These are phyloP conservation scores for Takakia lepidozioides DNA, from an alignment of 225 moss, liverwort and hornwort species.

Conservation along the genomic window DNA sequence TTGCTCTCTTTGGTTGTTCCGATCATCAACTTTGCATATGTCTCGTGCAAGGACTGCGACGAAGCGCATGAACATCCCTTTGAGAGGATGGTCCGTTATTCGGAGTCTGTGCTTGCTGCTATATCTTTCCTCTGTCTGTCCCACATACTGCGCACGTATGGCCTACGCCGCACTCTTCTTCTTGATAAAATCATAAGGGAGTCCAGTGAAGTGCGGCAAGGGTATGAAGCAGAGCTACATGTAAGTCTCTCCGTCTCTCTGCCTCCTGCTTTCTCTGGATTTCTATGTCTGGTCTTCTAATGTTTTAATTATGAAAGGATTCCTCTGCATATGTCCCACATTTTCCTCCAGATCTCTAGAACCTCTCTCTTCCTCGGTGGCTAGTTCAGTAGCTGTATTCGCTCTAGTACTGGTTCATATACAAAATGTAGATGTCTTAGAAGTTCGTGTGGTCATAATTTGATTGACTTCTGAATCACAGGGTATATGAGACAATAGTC, in stretches of 20 bases:
- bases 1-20: slow-evolving; percentile 57
- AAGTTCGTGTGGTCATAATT: no score
- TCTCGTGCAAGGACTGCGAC: slow-evolving; percentile 71
- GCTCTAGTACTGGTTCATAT: no score
- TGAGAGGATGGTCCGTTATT: slow-evolving; percentile 52
- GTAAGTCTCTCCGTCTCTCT: slow-evolving; percentile 24
- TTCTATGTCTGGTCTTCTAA: background rate
- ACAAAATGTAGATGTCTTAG: no score
- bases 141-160: slow-evolving; percentile 54
- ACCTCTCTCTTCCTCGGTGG: no score
- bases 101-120: slow-evolving; percentile 63
- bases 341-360: no score
- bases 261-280: background rate
- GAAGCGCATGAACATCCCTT: slow-evolving; percentile 60
- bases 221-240: slow-evolving; percentile 60
- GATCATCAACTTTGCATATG: slow-evolving; percentile 35
- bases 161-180: slow-evolving; percentile 61
- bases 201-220: slow-evolving; percentile 39
- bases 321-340: no score
- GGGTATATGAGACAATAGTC: background rate
- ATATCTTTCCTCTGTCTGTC: slow-evolving; percentile 73
- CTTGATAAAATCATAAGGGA: slow-evolving; percentile 66
- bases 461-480: background rate
- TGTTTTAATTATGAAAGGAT: no score
- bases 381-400: no score